These are phyloP conservation scores for Trichaptum fuscoviolaceum DNA, from an alignment of 768 basidiomycete genomes.

Conservation along the genomic window DNA sequence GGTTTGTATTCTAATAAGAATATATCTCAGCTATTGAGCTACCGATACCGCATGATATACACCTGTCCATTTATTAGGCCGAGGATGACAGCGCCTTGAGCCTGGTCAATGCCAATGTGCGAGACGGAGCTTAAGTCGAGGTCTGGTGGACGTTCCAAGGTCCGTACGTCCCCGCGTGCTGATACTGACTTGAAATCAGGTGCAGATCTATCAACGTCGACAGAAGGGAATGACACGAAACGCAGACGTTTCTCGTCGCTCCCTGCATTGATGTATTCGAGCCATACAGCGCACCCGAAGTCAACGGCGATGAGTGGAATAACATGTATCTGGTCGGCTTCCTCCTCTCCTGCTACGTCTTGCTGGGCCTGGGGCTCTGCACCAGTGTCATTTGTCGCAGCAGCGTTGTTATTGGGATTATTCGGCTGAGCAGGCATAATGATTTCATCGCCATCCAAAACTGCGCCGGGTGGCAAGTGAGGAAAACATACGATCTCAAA, in stretches of 20 bases:
- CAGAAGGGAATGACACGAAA: slow-evolving; percentile 69
- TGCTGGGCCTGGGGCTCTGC: not conserved
- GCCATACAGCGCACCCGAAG: slow-evolving; percentile 85
- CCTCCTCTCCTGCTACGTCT: slow-evolving; percentile 18
- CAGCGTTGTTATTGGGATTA: not conserved
- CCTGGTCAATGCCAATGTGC: slow-evolving; percentile 76
- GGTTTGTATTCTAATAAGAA: too few species aligned
- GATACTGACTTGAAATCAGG: not conserved
- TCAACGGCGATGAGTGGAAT: slow-evolving; percentile 71
- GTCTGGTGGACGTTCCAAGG: slow-evolving; percentile 59
- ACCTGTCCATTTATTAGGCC: slow-evolving; percentile 64
- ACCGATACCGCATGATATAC: slow-evolving; percentile 66
- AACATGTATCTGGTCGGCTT: slow-evolving; percentile 23
- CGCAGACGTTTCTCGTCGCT: slow-evolving; percentile 45
- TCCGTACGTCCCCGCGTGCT: slow-evolving; percentile 41
- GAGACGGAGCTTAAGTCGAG: slow-evolving; percentile 61
- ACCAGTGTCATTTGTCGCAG: not conserved
- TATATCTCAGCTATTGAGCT: not conserved
- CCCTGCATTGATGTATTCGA: slow-evolving; percentile 47
- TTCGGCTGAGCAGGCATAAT: not conserved
- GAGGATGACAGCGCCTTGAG: slow-evolving; percentile 66
- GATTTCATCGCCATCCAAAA: slow-evolving; percentile 33
- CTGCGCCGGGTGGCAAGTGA: slow-evolving; percentile 30
- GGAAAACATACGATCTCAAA: slow-evolving; percentile 66
- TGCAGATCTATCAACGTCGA: slow-evolving; percentile 21